These are phyloP conservation scores for Syncephalastrum sp. DNA, from an alignment of 371 early-diverging fungal species.

Conservation along the genomic window DNA sequence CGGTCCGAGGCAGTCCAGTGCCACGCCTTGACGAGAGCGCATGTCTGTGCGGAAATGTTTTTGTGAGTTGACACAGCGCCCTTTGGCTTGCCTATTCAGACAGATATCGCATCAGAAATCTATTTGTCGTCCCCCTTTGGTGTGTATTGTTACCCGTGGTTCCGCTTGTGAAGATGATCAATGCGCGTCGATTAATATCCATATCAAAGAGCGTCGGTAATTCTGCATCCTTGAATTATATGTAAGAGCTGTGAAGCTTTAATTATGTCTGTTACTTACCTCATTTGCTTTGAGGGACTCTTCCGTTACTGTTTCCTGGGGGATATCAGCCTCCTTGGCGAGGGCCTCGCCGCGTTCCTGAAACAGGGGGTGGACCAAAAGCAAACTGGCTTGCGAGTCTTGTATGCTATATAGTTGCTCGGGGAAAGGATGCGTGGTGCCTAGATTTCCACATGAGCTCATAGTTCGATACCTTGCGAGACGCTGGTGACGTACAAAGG, in stretches of 20 bases:
- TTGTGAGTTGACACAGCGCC: constrained; percentile 76
- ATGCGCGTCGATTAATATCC: constrained; percentile 48
- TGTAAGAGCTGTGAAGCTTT: not conserved
- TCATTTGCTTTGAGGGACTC: not conserved
- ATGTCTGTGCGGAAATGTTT: constrained; percentile 65
- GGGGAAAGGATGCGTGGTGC: constrained; percentile 61
- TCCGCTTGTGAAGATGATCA: constrained; percentile 84
- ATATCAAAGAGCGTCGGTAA: constrained; percentile 11
- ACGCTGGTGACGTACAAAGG: constrained; percentile 41
- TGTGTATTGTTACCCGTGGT: constrained; percentile 51
- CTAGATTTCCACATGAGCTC: constrained; percentile 15
- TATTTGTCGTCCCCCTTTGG: not conserved
- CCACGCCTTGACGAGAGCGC: constrained; percentile 75
- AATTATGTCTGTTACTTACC: not conserved
- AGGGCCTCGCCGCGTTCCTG: constrained; percentile 25
- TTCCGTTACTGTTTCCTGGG: constrained; percentile 18
- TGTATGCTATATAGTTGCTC: constrained; percentile 66
- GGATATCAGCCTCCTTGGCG: constrained; percentile 15
- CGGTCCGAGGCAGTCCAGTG: constrained; percentile 62
- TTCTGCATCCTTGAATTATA: not conserved
- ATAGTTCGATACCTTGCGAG: not conserved
- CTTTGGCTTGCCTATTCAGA: constrained; percentile 69
- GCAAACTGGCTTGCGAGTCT: constrained; percentile 53
- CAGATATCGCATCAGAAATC: constrained; percentile 1
- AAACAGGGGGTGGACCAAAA: constrained; percentile 45